Conservation (phyloP, 306 rosid species). For the Citrullus mucosospermus region DNA sequence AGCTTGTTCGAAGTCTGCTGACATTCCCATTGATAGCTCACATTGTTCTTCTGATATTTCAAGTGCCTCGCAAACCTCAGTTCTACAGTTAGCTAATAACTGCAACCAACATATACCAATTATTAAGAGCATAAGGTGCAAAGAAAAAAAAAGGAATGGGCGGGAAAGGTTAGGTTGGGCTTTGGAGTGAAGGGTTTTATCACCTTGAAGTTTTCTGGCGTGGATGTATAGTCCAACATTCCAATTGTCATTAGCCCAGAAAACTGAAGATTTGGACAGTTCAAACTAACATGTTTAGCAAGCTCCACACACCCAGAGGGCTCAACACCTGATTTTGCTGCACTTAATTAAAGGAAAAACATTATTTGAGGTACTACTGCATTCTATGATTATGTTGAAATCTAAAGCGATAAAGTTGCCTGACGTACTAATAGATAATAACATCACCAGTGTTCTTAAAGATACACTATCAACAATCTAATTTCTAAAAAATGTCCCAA, state of each 20-base stretch:
- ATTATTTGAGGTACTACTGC: background rate
- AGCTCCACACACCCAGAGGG: slow-evolving; percentile 67
- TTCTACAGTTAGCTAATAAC: slow-evolving; percentile 60
- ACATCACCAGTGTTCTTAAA: background rate
- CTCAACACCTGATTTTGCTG: slow-evolving; percentile 89
- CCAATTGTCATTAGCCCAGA: slow-evolving; percentile 93
- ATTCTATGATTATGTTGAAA: background rate
- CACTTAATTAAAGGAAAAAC: background rate
- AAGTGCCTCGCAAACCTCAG: slow-evolving; percentile 64
- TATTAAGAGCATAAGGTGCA: background rate
- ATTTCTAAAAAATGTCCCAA: background rate
- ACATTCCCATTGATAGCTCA: slow-evolving; percentile 95
- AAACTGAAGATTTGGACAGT: slow-evolving; percentile 71
- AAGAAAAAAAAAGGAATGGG: background rate
- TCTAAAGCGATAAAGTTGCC: background rate
- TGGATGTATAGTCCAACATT: slow-evolving; percentile 77
- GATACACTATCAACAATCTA: background rate
- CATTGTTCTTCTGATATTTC: slow-evolving; percentile 65
- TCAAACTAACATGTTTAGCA: slow-evolving; percentile 51
- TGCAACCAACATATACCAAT: slow-evolving; percentile 19
- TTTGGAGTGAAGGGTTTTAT: background rate
- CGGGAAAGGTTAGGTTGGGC: background rate
- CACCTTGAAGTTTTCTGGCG: slow-evolving; percentile 92
- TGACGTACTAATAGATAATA: background rate
- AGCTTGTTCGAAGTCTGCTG: slow-evolving; percentile 87